Base-by-base conservation (phyloP, 2,329 filamentous ascomycete genomes). In the Sarocladium brachiariae region DNA sequence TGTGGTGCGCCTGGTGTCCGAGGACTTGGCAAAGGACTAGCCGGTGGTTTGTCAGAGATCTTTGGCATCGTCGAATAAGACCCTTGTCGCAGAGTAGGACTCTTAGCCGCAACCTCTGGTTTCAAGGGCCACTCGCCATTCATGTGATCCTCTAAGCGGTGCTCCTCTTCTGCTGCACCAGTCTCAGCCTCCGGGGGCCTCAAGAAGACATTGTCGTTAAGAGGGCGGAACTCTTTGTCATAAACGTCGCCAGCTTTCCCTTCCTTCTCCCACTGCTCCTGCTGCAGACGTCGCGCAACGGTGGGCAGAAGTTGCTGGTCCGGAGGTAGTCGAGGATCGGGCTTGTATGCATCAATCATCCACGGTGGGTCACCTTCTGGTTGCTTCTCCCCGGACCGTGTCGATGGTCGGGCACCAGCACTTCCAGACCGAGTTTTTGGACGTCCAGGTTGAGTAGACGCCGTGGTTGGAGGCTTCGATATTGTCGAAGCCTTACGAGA, bases 241-340 rank as follows among this genome's bases (percentile, higher is more conserved):
- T 96, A 96, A 23, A 86, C 77, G 53, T 81, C 88, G 3, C 89
- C 89, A 55, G 89, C 87, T 56, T 88, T 89, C 55, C 91, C 91
- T 66, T 96, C 89, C 59, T 84, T 87, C 68, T 95, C 90, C 91
- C 90, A 96, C 65, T 92, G 88, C 66, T 96, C 90, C 70, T 96
- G 92, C 65, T 93, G 88, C 66, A 97, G 77, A 51, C 89, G 80
- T 61, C 86, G 89, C 11, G 93, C 93, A 55, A 97, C 90, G 0
- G 93, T 97, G 1, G 93, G 93, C 10, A 99, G 81, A 50, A 99
- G 83, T 64, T 99, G 93, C 66, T 99, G 88, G 55, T 99, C 93
- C 0, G 90, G 93, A 5, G 93, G 93, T 30, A 99, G 74, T 54
- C 90, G 85, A 25, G 93, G 93, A 63, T 99, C 93, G 1, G 93